Percentiles rank a stretch among this genome's conserved stretches.
phyloP scores from a whole-genome alignment of 768 basidiomycete genomes.

The Hemileccinum impolitum region DNA sequence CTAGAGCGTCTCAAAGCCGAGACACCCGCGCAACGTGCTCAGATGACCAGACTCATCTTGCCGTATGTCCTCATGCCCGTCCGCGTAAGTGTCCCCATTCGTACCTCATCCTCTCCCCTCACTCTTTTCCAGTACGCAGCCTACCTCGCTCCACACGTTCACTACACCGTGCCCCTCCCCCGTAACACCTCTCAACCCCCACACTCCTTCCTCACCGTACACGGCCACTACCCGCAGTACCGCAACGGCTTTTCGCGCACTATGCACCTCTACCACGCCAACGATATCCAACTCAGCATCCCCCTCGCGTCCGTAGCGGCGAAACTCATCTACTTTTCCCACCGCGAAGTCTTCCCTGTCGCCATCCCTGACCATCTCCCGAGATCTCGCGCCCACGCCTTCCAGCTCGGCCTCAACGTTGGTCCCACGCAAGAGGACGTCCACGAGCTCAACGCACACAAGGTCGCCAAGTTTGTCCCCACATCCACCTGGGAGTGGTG shows the following conservation, averaged over 20 bases:
- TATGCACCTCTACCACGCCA: conserved; percentile 29
- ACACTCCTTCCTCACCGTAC: conserved; percentile 34
- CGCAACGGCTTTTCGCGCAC: conserved; percentile 32
- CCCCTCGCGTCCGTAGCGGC: conserved; percentile 58
- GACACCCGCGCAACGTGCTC: conserved; percentile 25
- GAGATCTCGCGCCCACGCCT: conserved; percentile 30
- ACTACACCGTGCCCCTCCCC: conserved; percentile 52
- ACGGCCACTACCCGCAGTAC: conserved; percentile 50
- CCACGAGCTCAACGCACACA: conserved; percentile 49
- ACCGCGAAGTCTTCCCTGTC: conserved; percentile 49
- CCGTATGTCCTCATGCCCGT: conserved; percentile 50
- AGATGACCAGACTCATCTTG: conserved; percentile 34
- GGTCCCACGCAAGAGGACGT: conserved; percentile 59
- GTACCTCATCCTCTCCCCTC: conserved; percentile 4
- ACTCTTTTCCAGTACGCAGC: conserved; percentile 45
- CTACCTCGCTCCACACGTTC: conserved; percentile 58
- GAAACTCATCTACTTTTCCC: conserved; percentile 59
- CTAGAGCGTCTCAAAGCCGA: conserved; percentile 30
- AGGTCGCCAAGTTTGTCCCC: conserved; percentile 32
- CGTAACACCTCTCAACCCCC: conserved; percentile 14
- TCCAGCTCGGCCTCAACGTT: conserved; percentile 22
- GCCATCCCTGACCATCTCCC: conserved; percentile 38
- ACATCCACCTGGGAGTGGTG: conserved; percentile 21
- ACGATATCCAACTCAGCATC: conserved; percentile 23
- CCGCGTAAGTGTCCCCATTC: conserved; percentile 34